These are phyloP conservation scores for Rhynchospora breviuscula DNA, from an alignment of 176 grass and related monocot species.

Conservation along the genomic window DNA sequence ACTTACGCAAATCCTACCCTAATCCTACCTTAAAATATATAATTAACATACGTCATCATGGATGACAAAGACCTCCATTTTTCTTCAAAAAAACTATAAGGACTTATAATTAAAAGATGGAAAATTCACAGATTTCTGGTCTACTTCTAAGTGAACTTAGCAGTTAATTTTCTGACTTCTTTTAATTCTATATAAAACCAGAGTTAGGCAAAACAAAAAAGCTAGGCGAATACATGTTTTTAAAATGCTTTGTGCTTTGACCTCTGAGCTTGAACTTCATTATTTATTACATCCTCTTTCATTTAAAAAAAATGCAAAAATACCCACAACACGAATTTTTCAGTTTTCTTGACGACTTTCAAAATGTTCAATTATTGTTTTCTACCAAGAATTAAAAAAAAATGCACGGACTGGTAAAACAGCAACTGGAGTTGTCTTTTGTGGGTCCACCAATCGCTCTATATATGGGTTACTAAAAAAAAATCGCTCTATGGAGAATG, in stretches of 20 bases:
- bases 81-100: too few species aligned
- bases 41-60: too few species aligned
- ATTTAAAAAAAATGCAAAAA: not conserved
- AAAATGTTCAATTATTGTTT: not conserved
- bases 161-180: too few species aligned
- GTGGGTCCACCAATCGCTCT: not conserved
- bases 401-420: not conserved
- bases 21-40: too few species aligned
- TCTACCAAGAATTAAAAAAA: not conserved
- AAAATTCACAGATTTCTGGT: not conserved
- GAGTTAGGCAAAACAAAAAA: not conserved
- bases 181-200: not conserved
- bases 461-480: too few species aligned
- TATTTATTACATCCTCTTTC: not conserved
- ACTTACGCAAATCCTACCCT: too few species aligned
- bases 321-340: not conserved
- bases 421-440: not conserved
- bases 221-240: not conserved
- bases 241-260: not conserved
- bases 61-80: too few species aligned
- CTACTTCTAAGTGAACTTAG: too few species aligned
- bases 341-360: not conserved
- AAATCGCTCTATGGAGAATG: not conserved
- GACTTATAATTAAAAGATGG: not conserved
- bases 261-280: not conserved